phyloP scores from a whole-genome alignment of 129 eudicot species.

The Pittosporum tobira region DNA sequence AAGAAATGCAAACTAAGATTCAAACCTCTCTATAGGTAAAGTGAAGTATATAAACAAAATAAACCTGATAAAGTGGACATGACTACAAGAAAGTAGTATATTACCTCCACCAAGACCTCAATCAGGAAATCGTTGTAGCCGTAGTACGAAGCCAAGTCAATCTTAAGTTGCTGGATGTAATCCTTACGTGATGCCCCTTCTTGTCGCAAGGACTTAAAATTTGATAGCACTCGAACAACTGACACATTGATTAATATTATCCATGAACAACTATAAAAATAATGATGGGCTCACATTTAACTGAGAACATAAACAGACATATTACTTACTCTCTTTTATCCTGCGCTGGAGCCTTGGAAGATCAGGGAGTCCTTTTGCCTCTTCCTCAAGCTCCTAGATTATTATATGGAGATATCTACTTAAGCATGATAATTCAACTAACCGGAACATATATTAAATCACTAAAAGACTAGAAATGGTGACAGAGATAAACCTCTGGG shows the following conservation, averaged over 20 bases:
- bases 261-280: background rate
- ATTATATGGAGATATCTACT: conserved; percentile 2
- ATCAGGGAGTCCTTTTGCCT: conserved; percentile 79
- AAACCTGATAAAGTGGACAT: background rate
- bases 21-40: background rate
- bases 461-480: background rate
- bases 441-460: background rate
- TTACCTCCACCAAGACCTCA: conserved; percentile 74
- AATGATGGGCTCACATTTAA: background rate
- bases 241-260: conserved; percentile 7
- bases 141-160: conserved; percentile 72
- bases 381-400: conserved; percentile 70
- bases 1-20: conserved; percentile 4
- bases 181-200: conserved; percentile 70
- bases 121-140: conserved; percentile 90
- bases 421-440: background rate
- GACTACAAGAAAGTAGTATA: background rate
- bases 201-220: conserved; percentile 65
- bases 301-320: background rate
- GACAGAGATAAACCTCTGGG: conserved; percentile 37
- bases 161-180: conserved; percentile 69
- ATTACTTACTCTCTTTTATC: conserved; percentile 76
- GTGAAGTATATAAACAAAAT: background rate
- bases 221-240: conserved; percentile 84
- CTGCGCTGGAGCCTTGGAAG: conserved; percentile 76